A percentile compares a stretch with the other conserved stretches of the same genome.
Evolutionary conservation across 2,329 filamentous ascomycete genomes (phyloP).

Genomic region (Epichloe gansuensis): DNA sequence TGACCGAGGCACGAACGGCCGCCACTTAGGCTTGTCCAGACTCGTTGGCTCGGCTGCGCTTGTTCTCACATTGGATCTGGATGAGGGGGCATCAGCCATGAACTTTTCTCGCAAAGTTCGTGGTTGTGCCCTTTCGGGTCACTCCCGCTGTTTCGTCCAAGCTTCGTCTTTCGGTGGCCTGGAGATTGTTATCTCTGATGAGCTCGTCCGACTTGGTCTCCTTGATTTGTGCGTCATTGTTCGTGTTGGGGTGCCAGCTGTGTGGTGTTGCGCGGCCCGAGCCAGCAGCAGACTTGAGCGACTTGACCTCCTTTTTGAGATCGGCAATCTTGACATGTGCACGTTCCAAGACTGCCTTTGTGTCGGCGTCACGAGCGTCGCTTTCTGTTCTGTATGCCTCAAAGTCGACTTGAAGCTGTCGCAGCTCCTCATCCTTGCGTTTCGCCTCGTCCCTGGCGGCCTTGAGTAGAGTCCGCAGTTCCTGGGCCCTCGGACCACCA

Average conservation of each 20-base stretch:
- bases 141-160: conserved; percentile 4
- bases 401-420: conserved; percentile 38
- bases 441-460: conserved; percentile 31
- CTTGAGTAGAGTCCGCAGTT: conserved; percentile 30
- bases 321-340: conserved; percentile 45
- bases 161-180: conserved; percentile 1
- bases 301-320: conserved; percentile 40
- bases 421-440: conserved; percentile 38
- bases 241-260: conserved; percentile 18
- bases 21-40: conserved; percentile 26
- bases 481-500: conserved; percentile 23
- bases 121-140: conserved; percentile 8
- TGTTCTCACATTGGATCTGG: conserved; percentile 8
- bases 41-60: conserved; percentile 13
- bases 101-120: conserved; percentile 25
- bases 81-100: conserved; percentile 16
- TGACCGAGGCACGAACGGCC: conserved; percentile 29
- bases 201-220: conserved; percentile 10
- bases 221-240: conserved; percentile 5
- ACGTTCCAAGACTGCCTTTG: conserved; percentile 40
- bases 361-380: conserved; percentile 41
- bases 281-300: conserved; percentile 23
- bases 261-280: conserved; percentile 14
- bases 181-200: not conserved
- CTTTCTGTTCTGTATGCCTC: conserved; percentile 41